Percentiles rank a stretch among this genome's conserved stretches.
Conservation (phyloP, 2,329 filamentous ascomycete genomes). For the Colletotrichum caudatum region DNA sequence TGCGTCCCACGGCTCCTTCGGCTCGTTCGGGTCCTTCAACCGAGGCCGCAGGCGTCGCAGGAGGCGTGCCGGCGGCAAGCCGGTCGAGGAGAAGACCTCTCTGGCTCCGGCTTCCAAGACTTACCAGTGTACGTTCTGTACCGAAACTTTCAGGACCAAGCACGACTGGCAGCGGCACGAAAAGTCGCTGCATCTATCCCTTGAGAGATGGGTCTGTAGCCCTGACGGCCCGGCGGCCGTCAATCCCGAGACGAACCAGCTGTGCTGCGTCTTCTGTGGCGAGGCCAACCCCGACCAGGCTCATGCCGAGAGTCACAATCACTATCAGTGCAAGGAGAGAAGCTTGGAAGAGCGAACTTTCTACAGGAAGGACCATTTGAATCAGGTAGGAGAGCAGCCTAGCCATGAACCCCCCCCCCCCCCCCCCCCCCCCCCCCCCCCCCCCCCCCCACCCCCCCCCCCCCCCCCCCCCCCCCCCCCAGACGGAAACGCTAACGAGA, state of each 20-base stretch:
- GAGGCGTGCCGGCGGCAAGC: conserved; percentile 56
- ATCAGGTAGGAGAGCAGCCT: conserved; percentile 50
- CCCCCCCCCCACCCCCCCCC: rapidly evolving
- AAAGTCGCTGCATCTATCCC: conserved; percentile 73
- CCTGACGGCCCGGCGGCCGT: conserved; percentile 67
- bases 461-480: rapidly evolving
- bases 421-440: rapidly evolving
- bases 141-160: conserved; percentile 75
- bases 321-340: conserved; percentile 75
- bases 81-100: conserved; percentile 51
- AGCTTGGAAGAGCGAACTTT: conserved; percentile 71
- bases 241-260: conserved; percentile 69
- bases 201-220: conserved; percentile 74
- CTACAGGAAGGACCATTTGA: conserved; percentile 75
- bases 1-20: conserved; percentile 68
- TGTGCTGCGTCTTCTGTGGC: conserved; percentile 71
- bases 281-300: conserved; percentile 65
- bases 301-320: conserved; percentile 71
- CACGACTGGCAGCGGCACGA: conserved; percentile 80
- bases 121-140: conserved; percentile 77
- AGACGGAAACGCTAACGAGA: neutral
- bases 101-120: conserved; percentile 63
- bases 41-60: conserved; percentile 64
- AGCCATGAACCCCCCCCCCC: no score
- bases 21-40: conserved; percentile 63